Evolutionary conservation across 345 rosid genomes (phyloP).

Genomic region (Excoecaria agallocha): DNA sequence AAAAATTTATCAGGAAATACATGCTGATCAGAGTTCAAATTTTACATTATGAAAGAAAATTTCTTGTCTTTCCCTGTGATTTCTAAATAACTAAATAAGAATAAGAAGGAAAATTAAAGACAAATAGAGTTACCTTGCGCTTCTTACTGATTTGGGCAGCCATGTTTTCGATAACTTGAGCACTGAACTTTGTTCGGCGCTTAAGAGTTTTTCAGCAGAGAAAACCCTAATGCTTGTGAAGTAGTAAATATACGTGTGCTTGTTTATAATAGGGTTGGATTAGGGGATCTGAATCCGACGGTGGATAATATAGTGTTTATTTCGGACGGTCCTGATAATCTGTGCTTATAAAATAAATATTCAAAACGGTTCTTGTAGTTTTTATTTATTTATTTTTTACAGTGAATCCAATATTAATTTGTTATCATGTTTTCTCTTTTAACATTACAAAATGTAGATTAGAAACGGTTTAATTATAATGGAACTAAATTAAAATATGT

Average conservation of each 20-base stretch:
- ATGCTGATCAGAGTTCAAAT: neutral
- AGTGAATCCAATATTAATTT: too few species aligned
- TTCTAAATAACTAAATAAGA: neutral
- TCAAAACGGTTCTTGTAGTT: too few species aligned
- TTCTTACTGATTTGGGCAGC: conserved; percentile 31
- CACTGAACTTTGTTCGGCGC: neutral
- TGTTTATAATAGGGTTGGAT: neutral
- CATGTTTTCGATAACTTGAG: conserved; percentile 9
- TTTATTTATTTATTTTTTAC: too few species aligned
- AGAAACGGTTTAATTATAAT: too few species aligned
- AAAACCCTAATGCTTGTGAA: conserved; percentile 3
- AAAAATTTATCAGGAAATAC: neutral
- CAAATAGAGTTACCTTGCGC: conserved; percentile 19
- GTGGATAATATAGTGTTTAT: neutral
- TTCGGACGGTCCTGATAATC: neutral
- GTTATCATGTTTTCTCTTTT: too few species aligned
- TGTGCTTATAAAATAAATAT: neutral
- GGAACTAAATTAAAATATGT: too few species aligned
- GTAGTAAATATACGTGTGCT: too few species aligned
- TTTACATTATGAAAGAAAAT: neutral
- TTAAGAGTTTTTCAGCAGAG: neutral
- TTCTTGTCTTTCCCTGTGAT: neutral
- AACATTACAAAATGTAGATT: too few species aligned
- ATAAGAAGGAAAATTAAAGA: neutral
- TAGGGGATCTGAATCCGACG: neutral